phyloP scores from a whole-genome alignment of 2,329 filamentous ascomycete genomes.

The Fusarium zealandicum region DNA sequence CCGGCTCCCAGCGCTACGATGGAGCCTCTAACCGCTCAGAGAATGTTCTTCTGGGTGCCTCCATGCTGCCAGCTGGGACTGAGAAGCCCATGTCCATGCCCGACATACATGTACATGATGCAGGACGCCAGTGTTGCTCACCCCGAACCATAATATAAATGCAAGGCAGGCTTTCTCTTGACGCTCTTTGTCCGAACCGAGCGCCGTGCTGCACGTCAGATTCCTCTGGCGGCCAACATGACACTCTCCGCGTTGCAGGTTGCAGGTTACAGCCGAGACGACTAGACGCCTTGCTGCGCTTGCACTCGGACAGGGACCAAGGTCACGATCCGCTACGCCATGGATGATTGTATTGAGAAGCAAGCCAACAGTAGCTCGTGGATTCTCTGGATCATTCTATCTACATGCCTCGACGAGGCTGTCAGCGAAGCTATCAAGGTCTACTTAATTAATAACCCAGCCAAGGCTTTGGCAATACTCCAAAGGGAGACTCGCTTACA shows the following conservation, averaged over 20 bases:
- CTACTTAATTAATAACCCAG: no score
- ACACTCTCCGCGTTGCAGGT: constrained; percentile 4
- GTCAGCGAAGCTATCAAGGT: neutral
- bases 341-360: constrained; percentile 1
- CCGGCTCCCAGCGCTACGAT: constrained; percentile 34
- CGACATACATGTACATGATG: constrained; percentile 8
- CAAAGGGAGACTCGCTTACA: neutral
- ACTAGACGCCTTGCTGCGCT: constrained; percentile 5
- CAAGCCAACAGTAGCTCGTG: no score
- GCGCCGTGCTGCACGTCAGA: constrained; percentile 12
- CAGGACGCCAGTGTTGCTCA: neutral
- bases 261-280: constrained; percentile 1
- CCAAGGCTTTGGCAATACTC: neutral
- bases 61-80: neutral
- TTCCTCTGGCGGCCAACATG: constrained; percentile 5
- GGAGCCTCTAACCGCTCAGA: constrained; percentile 15
- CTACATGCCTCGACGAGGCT: constrained; percentile 1
- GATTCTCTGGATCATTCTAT: neutral
- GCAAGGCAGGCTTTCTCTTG: constrained; percentile 1
- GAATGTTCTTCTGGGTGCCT: neutral
- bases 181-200: constrained; percentile 7
- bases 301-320: constrained; percentile 4
- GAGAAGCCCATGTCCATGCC: constrained; percentile 7
- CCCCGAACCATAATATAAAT: constrained; percentile 5
- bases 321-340: neutral